Percentiles rank a stretch among this genome's conserved stretches.
phyloP scores from a whole-genome alignment of 495 filamentous ascomycete genomes.

The Tuber aestivum region DNA sequence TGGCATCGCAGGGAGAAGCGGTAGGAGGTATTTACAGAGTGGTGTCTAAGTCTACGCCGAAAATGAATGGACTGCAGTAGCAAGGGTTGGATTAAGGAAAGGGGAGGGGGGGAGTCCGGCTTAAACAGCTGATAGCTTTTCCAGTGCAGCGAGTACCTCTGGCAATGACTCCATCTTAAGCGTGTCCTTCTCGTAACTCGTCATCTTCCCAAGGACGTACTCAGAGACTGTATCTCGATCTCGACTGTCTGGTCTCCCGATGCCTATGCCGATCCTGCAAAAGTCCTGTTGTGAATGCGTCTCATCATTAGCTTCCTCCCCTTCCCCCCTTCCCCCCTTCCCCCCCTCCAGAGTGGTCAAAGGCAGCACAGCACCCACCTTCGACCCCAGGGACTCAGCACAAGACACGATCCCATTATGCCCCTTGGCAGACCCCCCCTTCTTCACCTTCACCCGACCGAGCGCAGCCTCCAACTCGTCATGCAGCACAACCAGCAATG shows the following conservation, averaged over 20 bases:
- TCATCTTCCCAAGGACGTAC: slow-evolving; percentile 67
- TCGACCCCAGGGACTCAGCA: slow-evolving; percentile 47
- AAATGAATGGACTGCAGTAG: not conserved
- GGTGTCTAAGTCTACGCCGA: not conserved
- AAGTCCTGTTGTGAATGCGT: slow-evolving; percentile 41
- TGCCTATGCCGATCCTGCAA: slow-evolving; percentile 57
- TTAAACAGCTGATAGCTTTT: slow-evolving; percentile 14
- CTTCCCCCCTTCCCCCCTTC: not conserved
- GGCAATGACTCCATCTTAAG: slow-evolving; percentile 26
- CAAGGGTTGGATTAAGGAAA: not conserved
- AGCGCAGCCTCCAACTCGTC: slow-evolving; percentile 71
- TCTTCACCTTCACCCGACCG: slow-evolving; percentile 59
- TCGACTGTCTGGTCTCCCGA: slow-evolving; percentile 60
- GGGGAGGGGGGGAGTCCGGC: not conserved
- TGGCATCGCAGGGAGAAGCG: not conserved
- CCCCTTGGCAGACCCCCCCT: slow-evolving; percentile 54
- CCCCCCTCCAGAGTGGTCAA: slow-evolving; percentile 33
- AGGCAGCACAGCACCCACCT: slow-evolving; percentile 22
- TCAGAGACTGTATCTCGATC: slow-evolving; percentile 54
- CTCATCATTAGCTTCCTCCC: slow-evolving; percentile 17
- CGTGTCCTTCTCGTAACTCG: slow-evolving; percentile 47
- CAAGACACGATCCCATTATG: slow-evolving; percentile 77
- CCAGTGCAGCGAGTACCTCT: slow-evolving; percentile 25
- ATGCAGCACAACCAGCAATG: slow-evolving; percentile 66
- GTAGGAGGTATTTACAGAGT: not conserved